Percentiles rank a stretch among this genome's conserved stretches.
Conservation (phyloP, 208 protist genomes). For the Crithidia sp. region DNA sequence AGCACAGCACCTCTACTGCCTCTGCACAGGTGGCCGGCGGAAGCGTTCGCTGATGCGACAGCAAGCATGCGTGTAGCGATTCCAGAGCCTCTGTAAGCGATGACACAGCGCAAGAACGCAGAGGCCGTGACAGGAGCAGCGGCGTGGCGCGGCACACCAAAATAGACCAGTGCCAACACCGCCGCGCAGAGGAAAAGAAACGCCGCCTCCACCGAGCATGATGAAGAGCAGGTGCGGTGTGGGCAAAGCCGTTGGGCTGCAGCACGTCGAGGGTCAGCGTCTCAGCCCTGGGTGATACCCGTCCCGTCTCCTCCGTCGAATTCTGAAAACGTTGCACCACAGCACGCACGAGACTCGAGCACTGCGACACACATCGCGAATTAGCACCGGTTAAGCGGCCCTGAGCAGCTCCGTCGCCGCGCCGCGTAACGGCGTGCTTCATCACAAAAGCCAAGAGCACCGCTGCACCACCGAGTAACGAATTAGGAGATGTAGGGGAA, state of each 20-base stretch:
- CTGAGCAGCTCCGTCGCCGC: background rate
- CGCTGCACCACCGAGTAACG: conserved; percentile 15
- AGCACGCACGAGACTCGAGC: background rate
- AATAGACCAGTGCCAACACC: conserved; percentile 32
- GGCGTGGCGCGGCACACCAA: conserved; percentile 24
- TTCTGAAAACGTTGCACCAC: background rate
- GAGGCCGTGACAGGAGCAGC: background rate
- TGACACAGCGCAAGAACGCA: conserved; percentile 4
- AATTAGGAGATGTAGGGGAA: background rate
- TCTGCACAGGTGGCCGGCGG: background rate
- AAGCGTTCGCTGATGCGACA: background rate
- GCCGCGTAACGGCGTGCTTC: background rate
- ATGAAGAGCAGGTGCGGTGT: background rate
- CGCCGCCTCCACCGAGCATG: background rate
- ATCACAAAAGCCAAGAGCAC: conserved; percentile 4
- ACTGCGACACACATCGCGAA: background rate
- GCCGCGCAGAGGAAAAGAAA: conserved; percentile 8
- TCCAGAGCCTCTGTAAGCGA: conserved; percentile 8
- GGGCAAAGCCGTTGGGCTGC: no score
- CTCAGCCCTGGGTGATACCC: no score
- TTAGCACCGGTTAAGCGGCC: background rate
- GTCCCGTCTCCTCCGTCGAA: no score
- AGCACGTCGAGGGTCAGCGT: no score
- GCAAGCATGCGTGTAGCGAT: background rate
- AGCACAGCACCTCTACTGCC: conserved; percentile 1